Evolutionary conservation across 2,329 filamentous ascomycete species (phyloP), one percentile per base, ranked within the genome.

Genomic region (Fusarium begoniae): DNA sequence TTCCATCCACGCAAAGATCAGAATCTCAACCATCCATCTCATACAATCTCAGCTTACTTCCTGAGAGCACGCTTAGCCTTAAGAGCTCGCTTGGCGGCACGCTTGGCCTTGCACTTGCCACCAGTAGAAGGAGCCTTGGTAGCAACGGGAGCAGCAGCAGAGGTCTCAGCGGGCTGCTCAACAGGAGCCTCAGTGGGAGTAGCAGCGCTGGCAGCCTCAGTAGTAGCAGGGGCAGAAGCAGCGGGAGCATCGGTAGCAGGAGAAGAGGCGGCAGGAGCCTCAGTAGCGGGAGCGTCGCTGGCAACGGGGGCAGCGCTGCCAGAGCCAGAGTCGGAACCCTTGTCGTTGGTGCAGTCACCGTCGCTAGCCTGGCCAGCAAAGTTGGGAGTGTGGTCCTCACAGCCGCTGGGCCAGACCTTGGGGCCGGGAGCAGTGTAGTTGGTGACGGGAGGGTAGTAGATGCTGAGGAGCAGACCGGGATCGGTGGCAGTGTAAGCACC

Each of bases 371-470:
- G 76, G 18, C 80, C 81, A 32, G 69, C 74, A 8, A 79, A 69
- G 81, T 83, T 83, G 74, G 80, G 78, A 44, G 81, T 83, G 78
- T 83, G 81, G 69, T 83, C 81, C 75, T 80, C 79, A 68, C 81
- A 83, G 35, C 63, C 64, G 63, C 75, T 78, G 72, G 82, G 82
- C 81, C 82, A 83, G 64, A 76, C 72, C 24, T 67, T 74, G 56
- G 81, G 81, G 35, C 81, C 81, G 12, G 81, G 79, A 22, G 80
- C 75, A 26, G 66, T 73, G 77, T 83, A 83, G 73, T 62, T 79
- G 30, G 74, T 79, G 2, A 79, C 79, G 14, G 72, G 77, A 24
- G 81, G 81, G 76, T 80, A 83, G 79, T 82, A 82, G 71, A 82
- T 75, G 77, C 77, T 78, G 75, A 83, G 76, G 43, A 81, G 70